These are phyloP conservation scores for Lachnellula occidentalis DNA, from an alignment of 2,329 filamentous ascomycete genomes.

Conservation along the genomic window DNA sequence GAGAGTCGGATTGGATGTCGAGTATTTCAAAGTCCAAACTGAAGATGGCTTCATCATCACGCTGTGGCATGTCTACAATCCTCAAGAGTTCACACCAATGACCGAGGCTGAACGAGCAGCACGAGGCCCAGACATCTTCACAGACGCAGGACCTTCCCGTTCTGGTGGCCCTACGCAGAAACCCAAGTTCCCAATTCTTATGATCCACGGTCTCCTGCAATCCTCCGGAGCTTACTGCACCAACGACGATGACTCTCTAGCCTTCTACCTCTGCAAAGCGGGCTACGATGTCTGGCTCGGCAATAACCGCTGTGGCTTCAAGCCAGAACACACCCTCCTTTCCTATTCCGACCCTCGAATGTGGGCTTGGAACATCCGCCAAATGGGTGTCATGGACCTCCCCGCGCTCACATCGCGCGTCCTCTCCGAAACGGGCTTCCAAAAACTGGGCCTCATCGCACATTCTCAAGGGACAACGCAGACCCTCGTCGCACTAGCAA, in stretches of 20 bases:
- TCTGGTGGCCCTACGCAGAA: slow-evolving; percentile 30
- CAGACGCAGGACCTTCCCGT: slow-evolving; percentile 35
- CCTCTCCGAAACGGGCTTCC: slow-evolving; percentile 74
- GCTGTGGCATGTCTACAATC: slow-evolving; percentile 86
- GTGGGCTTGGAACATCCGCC: slow-evolving; percentile 95
- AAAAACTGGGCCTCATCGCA: slow-evolving; percentile 74
- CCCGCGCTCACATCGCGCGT: slow-evolving; percentile 76
- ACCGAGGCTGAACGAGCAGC: slow-evolving; percentile 44
- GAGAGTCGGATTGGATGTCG: slow-evolving; percentile 79
- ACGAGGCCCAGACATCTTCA: slow-evolving; percentile 59
- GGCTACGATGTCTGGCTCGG: slow-evolving; percentile 95
- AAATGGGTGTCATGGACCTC: slow-evolving; percentile 88
- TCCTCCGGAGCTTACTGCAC: slow-evolving; percentile 83
- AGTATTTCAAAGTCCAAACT: slow-evolving; percentile 78
- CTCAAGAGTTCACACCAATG: slow-evolving; percentile 59
- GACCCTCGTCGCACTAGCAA: slow-evolving; percentile 80
- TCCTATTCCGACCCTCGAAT: slow-evolving; percentile 75
- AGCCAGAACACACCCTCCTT: slow-evolving; percentile 68
- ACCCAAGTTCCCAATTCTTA: slow-evolving; percentile 70
- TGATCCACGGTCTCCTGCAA: slow-evolving; percentile 86
- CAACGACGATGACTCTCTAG: slow-evolving; percentile 83
- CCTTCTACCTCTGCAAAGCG: slow-evolving; percentile 86
- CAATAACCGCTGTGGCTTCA: slow-evolving; percentile 85
- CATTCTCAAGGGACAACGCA: slow-evolving; percentile 92
- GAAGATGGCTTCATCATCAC: slow-evolving; percentile 91